A percentile compares a stretch with the other conserved stretches of the same genome.
Conservation (phyloP, 257 asterid genomes). For the Fraxinus pennsylvanica region DNA sequence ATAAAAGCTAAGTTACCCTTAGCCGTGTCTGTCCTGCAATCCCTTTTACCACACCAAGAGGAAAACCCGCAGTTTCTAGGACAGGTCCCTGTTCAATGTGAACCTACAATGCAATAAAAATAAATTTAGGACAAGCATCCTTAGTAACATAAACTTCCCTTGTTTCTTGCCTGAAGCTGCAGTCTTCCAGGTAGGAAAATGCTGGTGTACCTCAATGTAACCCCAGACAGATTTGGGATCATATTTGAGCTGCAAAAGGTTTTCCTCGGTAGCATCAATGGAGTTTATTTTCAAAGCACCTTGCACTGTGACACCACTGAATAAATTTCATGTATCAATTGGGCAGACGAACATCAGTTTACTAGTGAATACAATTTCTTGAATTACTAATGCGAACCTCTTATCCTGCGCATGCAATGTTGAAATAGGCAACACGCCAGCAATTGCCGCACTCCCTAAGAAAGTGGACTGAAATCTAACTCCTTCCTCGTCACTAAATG, state of each 20-base stretch:
- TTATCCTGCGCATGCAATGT: constrained; percentile 73
- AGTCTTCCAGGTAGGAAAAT: not conserved
- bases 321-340: constrained; percentile 37
- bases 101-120: constrained; percentile 55
- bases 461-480: constrained; percentile 95
- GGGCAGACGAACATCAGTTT: constrained; percentile 26
- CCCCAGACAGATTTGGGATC: constrained; percentile 84
- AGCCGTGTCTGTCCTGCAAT: constrained; percentile 97
- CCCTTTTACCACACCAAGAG: constrained; percentile 89
- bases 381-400: constrained; percentile 56
- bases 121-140: constrained; percentile 19
- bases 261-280: constrained; percentile 63
- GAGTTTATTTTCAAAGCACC: constrained; percentile 73
- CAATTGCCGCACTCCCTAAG: constrained; percentile 98
- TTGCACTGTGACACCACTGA: constrained; percentile 96
- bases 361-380: constrained; percentile 18
- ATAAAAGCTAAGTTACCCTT: constrained; percentile 46
- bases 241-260: constrained; percentile 79
- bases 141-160: constrained; percentile 2
- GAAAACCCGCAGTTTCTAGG: constrained; percentile 82
- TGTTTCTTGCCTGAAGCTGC: constrained; percentile 1
- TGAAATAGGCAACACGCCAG: constrained; percentile 82
- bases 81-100: constrained; percentile 99
- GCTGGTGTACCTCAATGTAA: constrained; percentile 69
- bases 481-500: constrained; percentile 99